phyloP scores from a whole-genome alignment of 768 basidiomycete genomes.

The Mycena belliarum region DNA sequence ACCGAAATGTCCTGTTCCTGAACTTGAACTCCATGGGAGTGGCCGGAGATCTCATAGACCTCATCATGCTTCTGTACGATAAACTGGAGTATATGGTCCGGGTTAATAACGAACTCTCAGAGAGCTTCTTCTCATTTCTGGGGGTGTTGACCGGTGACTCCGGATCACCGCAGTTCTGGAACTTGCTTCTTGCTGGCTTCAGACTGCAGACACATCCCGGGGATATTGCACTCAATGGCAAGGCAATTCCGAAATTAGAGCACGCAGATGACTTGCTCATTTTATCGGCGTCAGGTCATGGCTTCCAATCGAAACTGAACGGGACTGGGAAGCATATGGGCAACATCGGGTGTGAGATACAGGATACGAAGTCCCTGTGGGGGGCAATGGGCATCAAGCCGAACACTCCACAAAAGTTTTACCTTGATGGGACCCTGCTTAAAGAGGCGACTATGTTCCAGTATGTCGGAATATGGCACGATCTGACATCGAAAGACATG shows the following conservation, averaged over 20 bases:
- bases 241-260: slow-evolving; percentile 22
- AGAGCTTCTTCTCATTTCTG: slow-evolving; percentile 22
- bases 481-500: not conserved
- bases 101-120: slow-evolving; percentile 1
- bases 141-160: slow-evolving; percentile 32
- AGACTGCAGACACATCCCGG: slow-evolving; percentile 9
- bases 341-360: slow-evolving; percentile 6
- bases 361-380: not conserved
- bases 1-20: not conserved
- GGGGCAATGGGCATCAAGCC: not conserved
- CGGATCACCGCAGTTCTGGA: slow-evolving; percentile 29
- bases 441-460: slow-evolving; percentile 20
- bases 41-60: not conserved
- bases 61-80: not conserved
- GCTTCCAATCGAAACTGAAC: slow-evolving; percentile 15
- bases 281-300: slow-evolving; percentile 17
- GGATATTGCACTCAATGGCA: slow-evolving; percentile 18
- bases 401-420: not conserved
- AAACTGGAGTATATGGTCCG: not conserved
- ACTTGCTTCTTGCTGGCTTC: slow-evolving; percentile 25
- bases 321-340: not conserved
- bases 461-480: slow-evolving; percentile 4
- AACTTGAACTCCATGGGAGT: not conserved
- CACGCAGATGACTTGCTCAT: slow-evolving; percentile 31
- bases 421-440: not conserved